phyloP scores from a whole-genome alignment of 441 rosid species.

The Sinapis alba region DNA sequence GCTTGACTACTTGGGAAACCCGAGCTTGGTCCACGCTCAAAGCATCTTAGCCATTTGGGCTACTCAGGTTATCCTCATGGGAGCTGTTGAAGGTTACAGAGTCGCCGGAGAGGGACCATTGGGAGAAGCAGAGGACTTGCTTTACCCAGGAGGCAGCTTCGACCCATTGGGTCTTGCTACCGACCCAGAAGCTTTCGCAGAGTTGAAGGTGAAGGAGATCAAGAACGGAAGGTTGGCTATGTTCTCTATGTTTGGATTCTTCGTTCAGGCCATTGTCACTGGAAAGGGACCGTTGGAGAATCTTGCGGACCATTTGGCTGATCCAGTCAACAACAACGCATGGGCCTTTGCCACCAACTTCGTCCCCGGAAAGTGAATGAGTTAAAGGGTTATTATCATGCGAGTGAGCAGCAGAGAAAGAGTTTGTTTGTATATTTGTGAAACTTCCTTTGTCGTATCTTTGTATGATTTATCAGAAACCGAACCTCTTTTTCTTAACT shows the following conservation, averaged over 20 bases:
- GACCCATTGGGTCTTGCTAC: slow-evolving; percentile 79
- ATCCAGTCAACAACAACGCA: slow-evolving; percentile 84
- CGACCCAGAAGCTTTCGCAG: slow-evolving; percentile 77
- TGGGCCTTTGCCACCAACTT: slow-evolving; percentile 90
- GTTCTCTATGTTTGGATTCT: slow-evolving; percentile 86
- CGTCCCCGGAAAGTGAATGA: slow-evolving; percentile 64
- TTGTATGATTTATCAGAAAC: slow-evolving; percentile 24
- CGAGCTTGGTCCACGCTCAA: slow-evolving; percentile 72
- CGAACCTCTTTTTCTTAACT: slow-evolving; percentile 21
- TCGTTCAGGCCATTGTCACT: slow-evolving; percentile 75
- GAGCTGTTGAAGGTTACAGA: slow-evolving; percentile 76
- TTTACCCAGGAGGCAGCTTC: slow-evolving; percentile 77
- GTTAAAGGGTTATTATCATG: not conserved
- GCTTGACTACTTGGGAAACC: slow-evolving; percentile 79
- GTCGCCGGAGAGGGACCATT: slow-evolving; percentile 64
- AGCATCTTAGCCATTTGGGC: slow-evolving; percentile 89
- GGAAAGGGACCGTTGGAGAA: slow-evolving; percentile 77
- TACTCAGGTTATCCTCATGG: slow-evolving; percentile 66
- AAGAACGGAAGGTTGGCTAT: slow-evolving; percentile 80
- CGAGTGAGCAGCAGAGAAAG: slow-evolving; percentile 30
- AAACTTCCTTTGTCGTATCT: slow-evolving; percentile 21
- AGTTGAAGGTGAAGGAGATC: slow-evolving; percentile 77
- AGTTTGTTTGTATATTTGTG: slow-evolving; percentile 35
- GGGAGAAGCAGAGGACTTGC: slow-evolving; percentile 73
- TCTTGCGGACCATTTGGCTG: slow-evolving; percentile 75